Base-by-base conservation (phyloP, 2,329 filamentous ascomycete genomes). In the Fusarium nodosum region DNA sequence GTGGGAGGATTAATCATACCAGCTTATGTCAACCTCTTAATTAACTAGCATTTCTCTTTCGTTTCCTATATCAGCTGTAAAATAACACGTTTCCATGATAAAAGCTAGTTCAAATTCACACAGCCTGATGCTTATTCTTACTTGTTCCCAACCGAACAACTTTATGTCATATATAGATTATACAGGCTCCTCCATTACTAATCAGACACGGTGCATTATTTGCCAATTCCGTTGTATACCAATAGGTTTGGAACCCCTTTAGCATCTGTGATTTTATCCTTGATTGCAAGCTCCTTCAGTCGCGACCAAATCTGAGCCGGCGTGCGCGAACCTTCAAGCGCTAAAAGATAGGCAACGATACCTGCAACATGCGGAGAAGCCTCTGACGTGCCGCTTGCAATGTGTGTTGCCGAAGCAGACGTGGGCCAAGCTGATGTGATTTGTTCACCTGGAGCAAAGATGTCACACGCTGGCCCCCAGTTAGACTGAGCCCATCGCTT, bases 401-500 rank as follows among this genome's bases (percentile, higher is more conserved):
- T 64, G 8, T 47, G 39, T 0, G 44, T 31, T 4, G 45, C 45
- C 1, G 53, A 44, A 3, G 44, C 4, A 1, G 62, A 70, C 0
- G 44, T 42, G 5, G 55, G 24, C 38, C 41, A 82, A 60, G 69
- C 80, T 70, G 56, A 82, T 45, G 7, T 11, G 2, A 68, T 51
- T 0, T 48, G 31, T 13, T 68, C 5, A 1, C 65, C 65, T 0
- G 65, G 65, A 2, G 65, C 65, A 20, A 68, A 68, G 1, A 68
- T 45, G 1, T 68, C 58, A 2, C 60, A 61, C 0, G 57, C 44
- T 2, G 72, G 22, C 0, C 82, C 82, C 62, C 78, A 86, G 78
- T 86, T 86, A 57, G 82, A 84, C 73, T 74, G 80, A 13, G 68
- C 74, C 60, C 83, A 77, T 34, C 77, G 76, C 41, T 71, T 62